Conservation (phyloP, 2,329 filamentous ascomycete genomes). For the Fusarium keratoplasticum region DNA sequence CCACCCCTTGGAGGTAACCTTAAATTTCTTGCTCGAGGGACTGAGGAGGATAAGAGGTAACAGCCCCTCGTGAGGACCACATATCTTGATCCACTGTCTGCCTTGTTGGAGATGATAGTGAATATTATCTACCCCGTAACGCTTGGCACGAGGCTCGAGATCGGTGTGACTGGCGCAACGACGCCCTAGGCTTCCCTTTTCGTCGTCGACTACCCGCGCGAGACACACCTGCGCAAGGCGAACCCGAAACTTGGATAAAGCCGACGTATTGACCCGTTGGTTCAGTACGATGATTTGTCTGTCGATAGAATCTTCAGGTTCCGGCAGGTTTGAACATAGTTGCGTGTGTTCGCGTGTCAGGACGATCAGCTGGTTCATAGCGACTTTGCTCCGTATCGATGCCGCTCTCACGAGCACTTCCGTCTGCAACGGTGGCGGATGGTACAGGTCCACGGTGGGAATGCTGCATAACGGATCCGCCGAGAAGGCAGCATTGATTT, state of each 20-base stretch:
- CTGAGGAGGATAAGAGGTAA: background rate
- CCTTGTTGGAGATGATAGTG: background rate
- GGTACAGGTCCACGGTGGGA: background rate
- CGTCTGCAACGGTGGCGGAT: background rate
- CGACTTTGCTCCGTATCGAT: background rate
- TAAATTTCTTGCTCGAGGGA: background rate
- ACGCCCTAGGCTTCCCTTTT: background rate
- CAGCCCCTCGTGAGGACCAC: background rate
- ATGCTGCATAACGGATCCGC: background rate
- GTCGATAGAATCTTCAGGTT: background rate
- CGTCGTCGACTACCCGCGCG: background rate
- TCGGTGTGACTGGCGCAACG: background rate
- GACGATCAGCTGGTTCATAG: background rate
- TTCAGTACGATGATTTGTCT: background rate
- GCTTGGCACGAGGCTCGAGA: background rate
- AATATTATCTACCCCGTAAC: background rate
- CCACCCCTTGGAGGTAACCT: background rate
- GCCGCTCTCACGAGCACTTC: background rate
- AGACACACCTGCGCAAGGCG: background rate
- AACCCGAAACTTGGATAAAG: background rate
- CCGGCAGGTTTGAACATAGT: background rate
- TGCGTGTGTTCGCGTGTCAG: background rate
- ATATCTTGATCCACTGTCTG: background rate
- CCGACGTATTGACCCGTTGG: background rate
- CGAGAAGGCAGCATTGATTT: background rate